Evolutionary conservation across 2,329 filamentous ascomycete genomes (phyloP), one percentile per base, ranked within the genome.

Genomic region (Trichothecium roseum): DNA sequence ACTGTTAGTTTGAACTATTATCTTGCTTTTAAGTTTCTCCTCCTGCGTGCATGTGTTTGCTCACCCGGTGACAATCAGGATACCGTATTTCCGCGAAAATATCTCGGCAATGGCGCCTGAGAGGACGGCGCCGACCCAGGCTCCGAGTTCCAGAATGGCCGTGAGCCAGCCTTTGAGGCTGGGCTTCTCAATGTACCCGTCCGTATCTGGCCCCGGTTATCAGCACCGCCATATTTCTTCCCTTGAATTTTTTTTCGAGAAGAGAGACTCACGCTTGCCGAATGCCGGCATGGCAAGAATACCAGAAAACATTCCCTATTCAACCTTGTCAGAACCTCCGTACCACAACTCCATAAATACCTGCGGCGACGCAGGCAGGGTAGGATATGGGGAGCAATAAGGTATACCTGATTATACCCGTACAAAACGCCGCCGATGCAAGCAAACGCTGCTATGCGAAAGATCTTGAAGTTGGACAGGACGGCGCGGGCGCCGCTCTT

Each of bases 71-170:
- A 78, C 78, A 24, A 84, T 66, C 13, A 86, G 56, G 37, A 85
- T 77, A 6, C 74, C 71, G 42, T 79, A 78, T 53, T 85, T 85
- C 32, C 83, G 68, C 2, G 77, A 81, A 34, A 78, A 53, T 4
- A 69, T 63, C 50, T 87, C 82, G 14, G 81, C 81, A n/a, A 86
- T 54, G 48, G 81, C 81, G 2, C 81, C 78, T 3, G 74, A 81
- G 28, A 81, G 64, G 3, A 88, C 56, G 0, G 78, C 74, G 27
- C 83, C 83, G n/a, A 84, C 51, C 81, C 81, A 87, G 30, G 81
- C 82, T 35, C 82, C 82, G 2, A 87, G 69, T 51, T 86, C 81
- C 18, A 87, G 72, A 43, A 85, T 84, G 3, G 81, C 66, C 1
- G 71, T 75, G 5, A 78, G 51, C 72, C 71, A 76, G 13, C 72